Evolutionary conservation across 352 stramenopile genomes (phyloP).

Genomic region (Pythium biforme): DNA sequence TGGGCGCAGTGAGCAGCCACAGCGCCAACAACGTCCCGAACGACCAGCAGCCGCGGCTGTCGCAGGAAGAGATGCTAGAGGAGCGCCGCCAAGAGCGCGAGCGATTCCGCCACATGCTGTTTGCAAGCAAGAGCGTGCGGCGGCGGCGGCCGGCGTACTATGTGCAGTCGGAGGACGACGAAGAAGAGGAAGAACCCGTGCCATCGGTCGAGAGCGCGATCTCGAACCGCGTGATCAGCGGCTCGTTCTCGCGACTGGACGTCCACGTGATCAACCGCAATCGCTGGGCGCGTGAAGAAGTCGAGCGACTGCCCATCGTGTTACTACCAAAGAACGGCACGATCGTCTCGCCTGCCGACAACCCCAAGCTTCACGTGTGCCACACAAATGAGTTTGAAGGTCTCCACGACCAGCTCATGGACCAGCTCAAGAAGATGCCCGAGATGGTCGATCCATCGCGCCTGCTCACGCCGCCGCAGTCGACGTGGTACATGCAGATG

Average conservation of each 20-base stretch:
- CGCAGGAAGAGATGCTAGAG: conserved; percentile 77
- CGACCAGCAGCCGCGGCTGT: conserved; percentile 28
- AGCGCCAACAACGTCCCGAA: not conserved
- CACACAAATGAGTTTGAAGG: conserved; percentile 65
- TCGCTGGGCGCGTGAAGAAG: conserved; percentile 67
- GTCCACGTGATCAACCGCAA: conserved; percentile 75
- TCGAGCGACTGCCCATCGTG: conserved; percentile 68
- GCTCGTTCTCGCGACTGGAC: conserved; percentile 70
- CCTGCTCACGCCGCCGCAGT: conserved; percentile 70
- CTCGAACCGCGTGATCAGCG: conserved; percentile 80
- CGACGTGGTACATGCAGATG: conserved; percentile 85
- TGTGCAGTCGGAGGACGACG: conserved; percentile 41
- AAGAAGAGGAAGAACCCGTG: conserved; percentile 67
- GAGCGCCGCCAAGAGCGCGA: conserved; percentile 61
- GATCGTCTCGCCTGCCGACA: conserved; percentile 66
- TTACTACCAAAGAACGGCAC: conserved; percentile 67
- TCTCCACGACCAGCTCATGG: conserved; percentile 58
- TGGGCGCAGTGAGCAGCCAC: not conserved
- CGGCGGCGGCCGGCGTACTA: conserved; percentile 50
- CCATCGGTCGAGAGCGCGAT: conserved; percentile 77
- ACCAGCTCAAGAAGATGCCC: conserved; percentile 35
- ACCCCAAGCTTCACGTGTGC: conserved; percentile 72
- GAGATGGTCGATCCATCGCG: conserved; percentile 37
- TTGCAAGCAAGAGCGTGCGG: conserved; percentile 38
- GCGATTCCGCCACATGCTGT: conserved; percentile 61